phyloP scores from a whole-genome alignment of 225 moss, liverwort and hornwort genomes.

The Sphagnum contortum region DNA sequence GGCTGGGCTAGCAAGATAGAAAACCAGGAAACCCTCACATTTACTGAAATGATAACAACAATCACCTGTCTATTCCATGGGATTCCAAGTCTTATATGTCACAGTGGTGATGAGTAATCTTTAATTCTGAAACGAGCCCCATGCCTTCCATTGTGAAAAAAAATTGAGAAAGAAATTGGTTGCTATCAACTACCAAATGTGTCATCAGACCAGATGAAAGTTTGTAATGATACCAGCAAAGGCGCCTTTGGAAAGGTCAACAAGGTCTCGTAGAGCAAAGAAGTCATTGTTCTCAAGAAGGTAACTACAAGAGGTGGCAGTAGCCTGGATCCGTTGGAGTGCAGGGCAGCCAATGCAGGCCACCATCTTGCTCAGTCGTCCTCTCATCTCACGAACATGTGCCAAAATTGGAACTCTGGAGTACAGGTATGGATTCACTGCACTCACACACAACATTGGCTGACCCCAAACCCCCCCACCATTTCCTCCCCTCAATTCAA shows the following conservation, averaged over 20 bases:
- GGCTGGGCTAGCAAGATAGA: no score
- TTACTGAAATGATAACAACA: no score
- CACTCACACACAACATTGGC: constrained; percentile 99
- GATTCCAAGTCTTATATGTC: no score
- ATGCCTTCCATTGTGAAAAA: no score
- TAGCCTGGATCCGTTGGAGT: constrained; percentile 63
- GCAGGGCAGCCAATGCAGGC: constrained; percentile 72
- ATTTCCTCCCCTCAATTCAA: no score
- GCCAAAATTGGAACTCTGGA: constrained; percentile 91
- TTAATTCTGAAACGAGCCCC: no score
- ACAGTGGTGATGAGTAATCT: no score
- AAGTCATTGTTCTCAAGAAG: constrained; percentile 92
- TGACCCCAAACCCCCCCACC: constrained; percentile 19
- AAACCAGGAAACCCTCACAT: no score
- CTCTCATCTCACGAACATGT: constrained; percentile 75
- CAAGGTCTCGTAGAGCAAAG: constrained; percentile 92
- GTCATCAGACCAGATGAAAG: no score
- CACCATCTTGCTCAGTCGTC: constrained; percentile 71
- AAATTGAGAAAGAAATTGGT: no score
- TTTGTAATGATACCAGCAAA: constrained; percentile 55
- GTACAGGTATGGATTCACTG: constrained; percentile 89
- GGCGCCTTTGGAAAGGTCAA: constrained; percentile 89
- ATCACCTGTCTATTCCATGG: no score
- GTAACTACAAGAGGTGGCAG: constrained; percentile 77
- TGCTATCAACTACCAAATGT: no score